These are phyloP conservation scores for Epichloe aotearoae DNA, from an alignment of 2,329 filamentous ascomycete species.

Conservation along the genomic window DNA sequence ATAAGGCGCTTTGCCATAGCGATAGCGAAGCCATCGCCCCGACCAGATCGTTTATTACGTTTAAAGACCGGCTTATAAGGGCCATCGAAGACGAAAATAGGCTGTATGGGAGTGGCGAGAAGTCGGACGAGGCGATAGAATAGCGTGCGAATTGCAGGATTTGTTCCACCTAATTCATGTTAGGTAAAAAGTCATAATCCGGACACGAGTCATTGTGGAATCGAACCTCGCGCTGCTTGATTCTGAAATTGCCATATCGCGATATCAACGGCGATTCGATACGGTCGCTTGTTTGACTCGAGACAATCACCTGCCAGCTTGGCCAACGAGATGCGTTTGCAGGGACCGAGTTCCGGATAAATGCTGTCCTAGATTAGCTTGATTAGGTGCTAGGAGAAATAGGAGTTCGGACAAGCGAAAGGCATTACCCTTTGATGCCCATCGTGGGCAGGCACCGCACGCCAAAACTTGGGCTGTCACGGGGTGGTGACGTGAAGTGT, in stretches of 20 bases:
- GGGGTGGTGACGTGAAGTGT: not conserved
- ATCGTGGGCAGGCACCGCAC: conserved; percentile 21
- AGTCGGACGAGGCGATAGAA: conserved; percentile 82
- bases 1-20: conserved; percentile 75
- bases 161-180: conserved; percentile 52
- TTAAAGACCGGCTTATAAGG: conserved; percentile 78
- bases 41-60: conserved; percentile 61
- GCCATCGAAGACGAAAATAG: conserved; percentile 84
- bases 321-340: conserved; percentile 65
- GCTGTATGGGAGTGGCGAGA: conserved; percentile 63
- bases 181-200: not conserved
- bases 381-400: too few relatives aligned
- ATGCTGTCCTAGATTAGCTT: conserved; percentile 43
- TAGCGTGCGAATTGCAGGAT: conserved; percentile 79
- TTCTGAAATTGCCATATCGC: conserved; percentile 97
- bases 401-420: too few relatives aligned
- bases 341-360: conserved; percentile 76
- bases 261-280: conserved; percentile 84
- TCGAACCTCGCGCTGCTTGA: conserved; percentile 59
- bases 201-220: not conserved
- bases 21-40: conserved; percentile 52
- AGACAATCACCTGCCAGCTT: conserved; percentile 72
- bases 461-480: not conserved
- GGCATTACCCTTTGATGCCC: conserved; percentile 50
- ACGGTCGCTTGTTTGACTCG: conserved; percentile 53